Evolutionary conservation across 1,284 basidiomycete species (phyloP), one percentile per base, ranked within the genome.

Genomic region (Meira nashicola): DNA sequence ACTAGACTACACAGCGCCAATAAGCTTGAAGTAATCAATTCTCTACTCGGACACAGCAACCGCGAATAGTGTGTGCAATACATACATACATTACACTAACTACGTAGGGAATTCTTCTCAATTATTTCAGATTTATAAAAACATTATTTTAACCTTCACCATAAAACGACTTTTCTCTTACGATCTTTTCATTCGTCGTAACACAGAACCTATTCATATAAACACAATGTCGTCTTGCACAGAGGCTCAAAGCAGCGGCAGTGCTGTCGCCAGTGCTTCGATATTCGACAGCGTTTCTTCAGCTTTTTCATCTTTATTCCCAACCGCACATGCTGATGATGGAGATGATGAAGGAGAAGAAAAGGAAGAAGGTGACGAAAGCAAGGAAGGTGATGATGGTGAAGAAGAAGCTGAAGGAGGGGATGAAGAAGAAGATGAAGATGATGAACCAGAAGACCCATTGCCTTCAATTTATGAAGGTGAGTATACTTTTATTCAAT

Each of bases 401-500:
- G 28, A 41, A 19, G 50, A 41, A 15, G 15, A 14, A 14, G 17
- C 40, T 3, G 50, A 48, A 12, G 46, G 12, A 48, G 59, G 17
- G 21, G 54, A 54, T 7, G 37, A 55, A 10, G 17, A 28, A 39
- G 19, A 17, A 3, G 14, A 33, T 12, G 14, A 21, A n/a, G 39
- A 37, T 54, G 2, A 37, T 28, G 39, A 49, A 40, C 55, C 37
- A 14, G 38, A 15, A 14, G 28, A 33, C 8, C 4, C 3, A 33
- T 39, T 55, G 58, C 62, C 62, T 50, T 25, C 48, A 37, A 63
- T 63, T 46, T 60, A 60, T 53, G 62, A 63, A 54, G 57, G 60
- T 62, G 46, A 48, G 57, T 43, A 8, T n/a, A n/a, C 4, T 5
- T n/a, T n/a, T 9, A 11, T 14, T 5, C 5, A 39, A 12, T 10